phyloP scores from a whole-genome alignment of 768 basidiomycete genomes.

The Mrakia hoshinonis region DNA sequence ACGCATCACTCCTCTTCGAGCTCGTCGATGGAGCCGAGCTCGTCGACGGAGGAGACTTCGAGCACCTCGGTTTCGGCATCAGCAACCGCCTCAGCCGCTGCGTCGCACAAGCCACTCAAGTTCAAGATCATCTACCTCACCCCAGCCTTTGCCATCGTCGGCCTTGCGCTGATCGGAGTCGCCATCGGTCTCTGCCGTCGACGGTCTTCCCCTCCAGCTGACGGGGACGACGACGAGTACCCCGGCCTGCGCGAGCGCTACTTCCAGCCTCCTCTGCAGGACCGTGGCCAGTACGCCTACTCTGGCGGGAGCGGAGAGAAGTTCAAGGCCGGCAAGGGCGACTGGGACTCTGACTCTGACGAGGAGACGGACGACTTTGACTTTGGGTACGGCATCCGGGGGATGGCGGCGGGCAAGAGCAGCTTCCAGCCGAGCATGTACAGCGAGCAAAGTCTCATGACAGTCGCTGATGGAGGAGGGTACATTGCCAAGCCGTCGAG shows the following conservation, averaged over 20 bases:
- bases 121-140: constrained; percentile 16
- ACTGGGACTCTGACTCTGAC: constrained; percentile 9
- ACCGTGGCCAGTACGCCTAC: background rate
- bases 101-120: background rate
- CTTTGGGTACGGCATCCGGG: constrained; percentile 2
- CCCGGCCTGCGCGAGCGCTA: constrained; percentile 16
- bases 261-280: background rate
- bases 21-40: background rate
- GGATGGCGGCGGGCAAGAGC: constrained; percentile 3
- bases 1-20: background rate
- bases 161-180: background rate
- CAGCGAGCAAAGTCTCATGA: background rate
- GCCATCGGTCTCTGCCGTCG: background rate
- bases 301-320: background rate
- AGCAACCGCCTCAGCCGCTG: background rate
- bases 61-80: too few species aligned
- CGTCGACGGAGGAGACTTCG: background rate
- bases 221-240: constrained; percentile 19
- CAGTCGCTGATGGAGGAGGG: constrained; percentile 11
- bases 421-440: constrained; percentile 1
- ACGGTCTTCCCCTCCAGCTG: background rate
- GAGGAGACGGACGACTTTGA: constrained; percentile 15
- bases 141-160: constrained; percentile 5
- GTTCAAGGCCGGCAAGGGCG: too few species aligned
- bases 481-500: background rate